These are phyloP conservation scores for Eruca vesicaria DNA, from an alignment of 441 rosid species.

Conservation along the genomic window DNA sequence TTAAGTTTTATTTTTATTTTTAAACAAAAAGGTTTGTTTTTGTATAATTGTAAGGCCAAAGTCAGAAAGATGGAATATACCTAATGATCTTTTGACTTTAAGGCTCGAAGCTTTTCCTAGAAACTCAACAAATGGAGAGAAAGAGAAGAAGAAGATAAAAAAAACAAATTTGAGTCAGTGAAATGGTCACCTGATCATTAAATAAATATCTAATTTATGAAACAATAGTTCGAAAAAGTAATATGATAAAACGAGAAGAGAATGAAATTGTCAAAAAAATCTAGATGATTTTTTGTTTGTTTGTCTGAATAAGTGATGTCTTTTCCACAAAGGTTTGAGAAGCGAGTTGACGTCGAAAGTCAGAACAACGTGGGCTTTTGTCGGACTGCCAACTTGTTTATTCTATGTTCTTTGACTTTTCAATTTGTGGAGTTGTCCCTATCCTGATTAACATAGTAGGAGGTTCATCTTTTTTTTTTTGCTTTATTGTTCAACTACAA, in stretches of 20 bases:
- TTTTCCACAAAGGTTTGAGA: slow-evolving; percentile 4
- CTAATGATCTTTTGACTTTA: slow-evolving; percentile 1
- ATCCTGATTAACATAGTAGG: not conserved
- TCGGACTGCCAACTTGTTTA: slow-evolving; percentile 24
- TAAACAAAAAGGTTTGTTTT: too few species aligned
- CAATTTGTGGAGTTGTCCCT: not conserved
- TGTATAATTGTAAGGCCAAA: not conserved
- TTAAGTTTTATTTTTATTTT: too few species aligned
- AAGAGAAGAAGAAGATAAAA: slow-evolving; percentile 6
- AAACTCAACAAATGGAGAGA: too few species aligned
- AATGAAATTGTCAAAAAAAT: slow-evolving; percentile 6
- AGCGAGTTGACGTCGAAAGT: slow-evolving; percentile 28
- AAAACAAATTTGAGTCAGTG: slow-evolving; percentile 24
- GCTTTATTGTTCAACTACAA: slow-evolving; percentile 7
- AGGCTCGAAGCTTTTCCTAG: slow-evolving; percentile 19
- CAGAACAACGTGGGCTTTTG: slow-evolving; percentile 27
- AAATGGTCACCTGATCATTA: not conserved
- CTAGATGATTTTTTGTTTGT: not conserved
- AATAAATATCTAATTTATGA: not conserved
- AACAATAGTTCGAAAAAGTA: not conserved
- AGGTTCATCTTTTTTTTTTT: not conserved
- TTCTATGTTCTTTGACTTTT: slow-evolving; percentile 26
- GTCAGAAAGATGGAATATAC: slow-evolving; percentile 15
- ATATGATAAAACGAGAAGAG: not conserved
- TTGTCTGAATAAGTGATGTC: slow-evolving; percentile 18